phyloP scores from a whole-genome alignment of 257 asterid species.

The Fraxinus excelsior region DNA sequence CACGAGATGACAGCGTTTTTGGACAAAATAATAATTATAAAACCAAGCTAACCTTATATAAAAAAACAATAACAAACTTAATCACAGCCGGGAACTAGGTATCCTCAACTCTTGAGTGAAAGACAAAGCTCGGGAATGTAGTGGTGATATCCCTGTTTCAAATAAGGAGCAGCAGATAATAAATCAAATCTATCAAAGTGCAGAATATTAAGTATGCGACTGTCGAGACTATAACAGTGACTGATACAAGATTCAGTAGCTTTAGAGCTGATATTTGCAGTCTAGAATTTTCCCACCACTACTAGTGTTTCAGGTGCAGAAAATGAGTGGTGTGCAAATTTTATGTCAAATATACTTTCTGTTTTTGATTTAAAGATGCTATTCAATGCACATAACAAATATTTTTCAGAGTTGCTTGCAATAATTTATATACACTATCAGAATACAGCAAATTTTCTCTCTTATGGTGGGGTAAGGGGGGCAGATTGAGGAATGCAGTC shows the following conservation, averaged over 20 bases:
- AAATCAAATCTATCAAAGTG: background rate
- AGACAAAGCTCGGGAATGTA: conserved; percentile 92
- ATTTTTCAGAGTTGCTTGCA: background rate
- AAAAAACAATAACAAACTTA: background rate
- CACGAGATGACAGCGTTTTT: too few relatives aligned
- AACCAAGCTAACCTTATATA: conserved; percentile 23
- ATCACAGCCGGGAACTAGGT: conserved; percentile 43
- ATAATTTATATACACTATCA: background rate
- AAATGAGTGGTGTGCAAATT: background rate
- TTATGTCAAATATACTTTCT: background rate
- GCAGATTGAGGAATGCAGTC: background rate
- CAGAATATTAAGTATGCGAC: background rate
- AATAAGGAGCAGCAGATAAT: background rate
- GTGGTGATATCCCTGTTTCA: conserved; percentile 62
- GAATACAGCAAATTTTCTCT: background rate
- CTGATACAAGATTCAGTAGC: background rate
- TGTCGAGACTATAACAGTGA: background rate
- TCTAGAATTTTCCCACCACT: background rate
- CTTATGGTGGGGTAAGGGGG: background rate
- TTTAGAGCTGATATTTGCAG: background rate
- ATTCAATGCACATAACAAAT: conserved; percentile 16
- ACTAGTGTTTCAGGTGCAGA: background rate
- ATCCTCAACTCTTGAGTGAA: conserved; percentile 92
- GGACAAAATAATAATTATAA: conserved; percentile 12
- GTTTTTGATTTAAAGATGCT: background rate